Evolutionary conservation across 2,329 filamentous ascomycete genomes (phyloP).

Genomic region (Cladosporium sp.): DNA sequence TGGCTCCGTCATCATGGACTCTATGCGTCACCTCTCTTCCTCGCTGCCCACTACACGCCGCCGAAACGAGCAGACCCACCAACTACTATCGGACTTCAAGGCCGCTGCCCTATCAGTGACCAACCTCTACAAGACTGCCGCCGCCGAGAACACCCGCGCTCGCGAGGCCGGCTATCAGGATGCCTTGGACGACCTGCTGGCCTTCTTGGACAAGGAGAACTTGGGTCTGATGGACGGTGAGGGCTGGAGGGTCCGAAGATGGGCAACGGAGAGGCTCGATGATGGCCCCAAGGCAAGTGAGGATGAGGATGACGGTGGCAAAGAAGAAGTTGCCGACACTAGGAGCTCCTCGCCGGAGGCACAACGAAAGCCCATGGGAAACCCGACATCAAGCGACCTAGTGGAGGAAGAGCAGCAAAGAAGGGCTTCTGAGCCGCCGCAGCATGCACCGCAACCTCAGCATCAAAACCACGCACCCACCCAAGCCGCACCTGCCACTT

Average conservation of each 20-base stretch:
- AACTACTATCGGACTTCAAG: constrained; percentile 82
- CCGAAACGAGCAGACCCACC: constrained; percentile 26
- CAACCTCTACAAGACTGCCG: constrained; percentile 90
- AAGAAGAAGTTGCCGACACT: constrained; percentile 45
- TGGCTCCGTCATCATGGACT: constrained; percentile 46
- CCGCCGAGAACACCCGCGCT: constrained; percentile 67
- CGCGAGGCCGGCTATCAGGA: constrained; percentile 85
- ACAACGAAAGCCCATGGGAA: constrained; percentile 20
- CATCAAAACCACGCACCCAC: constrained; percentile 1
- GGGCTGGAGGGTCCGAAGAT: constrained; percentile 59
- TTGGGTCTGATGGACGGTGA: constrained; percentile 75
- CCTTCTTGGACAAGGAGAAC: constrained; percentile 75
- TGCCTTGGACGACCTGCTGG: constrained; percentile 81
- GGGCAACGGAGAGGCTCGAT: constrained; percentile 64
- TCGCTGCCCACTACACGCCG: constrained; percentile 48
- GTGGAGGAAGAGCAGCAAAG: constrained; percentile 17
- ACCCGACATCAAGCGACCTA: constrained; percentile 18
- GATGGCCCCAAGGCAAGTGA: constrained; percentile 53
- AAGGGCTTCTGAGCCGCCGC: constrained; percentile 14
- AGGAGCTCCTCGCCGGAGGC: constrained; percentile 34
- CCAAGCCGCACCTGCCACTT: neutral
- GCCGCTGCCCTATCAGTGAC: constrained; percentile 89
- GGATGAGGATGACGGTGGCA: constrained; percentile 57
- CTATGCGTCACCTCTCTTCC: constrained; percentile 57
- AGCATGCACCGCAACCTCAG: constrained; percentile 9